Base-by-base conservation (phyloP, 2,329 filamentous ascomycete species). In the Diplodia scrobiculata region DNA sequence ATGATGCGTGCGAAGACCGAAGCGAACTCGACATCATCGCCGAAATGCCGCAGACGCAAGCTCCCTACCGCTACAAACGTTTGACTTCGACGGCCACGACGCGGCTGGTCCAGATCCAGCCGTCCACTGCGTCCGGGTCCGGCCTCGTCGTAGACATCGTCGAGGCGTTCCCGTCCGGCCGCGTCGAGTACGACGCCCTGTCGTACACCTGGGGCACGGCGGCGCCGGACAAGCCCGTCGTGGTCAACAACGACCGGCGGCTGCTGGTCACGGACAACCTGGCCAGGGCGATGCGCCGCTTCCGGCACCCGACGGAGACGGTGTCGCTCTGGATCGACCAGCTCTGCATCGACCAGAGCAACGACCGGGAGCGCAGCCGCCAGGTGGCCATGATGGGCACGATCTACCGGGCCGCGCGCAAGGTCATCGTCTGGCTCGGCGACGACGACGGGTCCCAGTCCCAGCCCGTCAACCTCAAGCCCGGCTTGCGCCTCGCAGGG, bases 81-180 rank as follows among this genome's bases (percentile, higher is more conserved):
- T 45, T 66, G 47, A 58, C 29, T 36, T 66, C 65, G 10, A 21
- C 54, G 1, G 36, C 47, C 21, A 27, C 65, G 25, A 66, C 65
- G 17, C 54, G 65, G 13, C 25, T 66, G 29, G 65, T 62, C 17
- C 54, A 53, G n/a, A 62, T 66, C 36, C 55, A 62, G 19, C 65
- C 65, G 3, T 48, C 34, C 9, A 29, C 45, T 7, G 54, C 54
- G 6, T 27, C 48, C 2, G 50, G 51, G 17, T 48, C 54, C 4
- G 65, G 65, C 21, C 25, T 66, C 19, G 55, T 47, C 14, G 47
- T 66, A 9, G 17, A 54, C 14, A 36, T 66, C 34, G n/a, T 36
- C 21, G 59, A 67, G 17, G 53, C 38, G 3, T 51, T 51, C 14
- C 59, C 86, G 67, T 92, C 79, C 14, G 88, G 55, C 4, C 32